Base-by-base conservation (phyloP, 1,139 yeast species). In the Chernovozyma sophiae-reginae region DNA sequence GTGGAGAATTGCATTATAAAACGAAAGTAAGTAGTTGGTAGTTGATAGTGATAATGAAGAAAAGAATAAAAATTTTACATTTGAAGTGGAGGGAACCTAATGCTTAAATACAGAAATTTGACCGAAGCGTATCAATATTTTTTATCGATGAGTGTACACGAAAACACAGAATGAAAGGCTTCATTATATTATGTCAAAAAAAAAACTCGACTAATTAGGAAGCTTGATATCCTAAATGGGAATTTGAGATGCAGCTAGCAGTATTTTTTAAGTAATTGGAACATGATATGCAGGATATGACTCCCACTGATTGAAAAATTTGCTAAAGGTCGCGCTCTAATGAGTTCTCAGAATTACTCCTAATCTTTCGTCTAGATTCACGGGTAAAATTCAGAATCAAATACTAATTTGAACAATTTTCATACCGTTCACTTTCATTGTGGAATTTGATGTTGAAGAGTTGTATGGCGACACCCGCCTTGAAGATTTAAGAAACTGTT, bases 1-100 rank as follows among this genome's bases (percentile, higher is more conserved):
- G 63, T 62, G 58, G 73, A 58, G 69, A 68, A 69, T 65, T 65
- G 68, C 72, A 65, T 65, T 60, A 39, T 51, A 45, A 50, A 42
- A 55, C 47, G 62, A 65, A 60, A 49, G n/a, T n/a, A n/a, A n/a
- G n/a, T n/a, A 44, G 65, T 57, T 45, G 47, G 41, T 48, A 53
- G 61, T 37, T 41, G 37, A 14, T 26, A 16, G 12, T 38, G 36
- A 37, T 39, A 34, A 36, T 33, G 38, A 34, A 41, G 37, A 38
- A 36, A 40, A 33, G 36, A 28, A n/a, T 25, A 7, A 5, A 27
- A 30, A 25, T 4, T 32, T 15, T 24, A 16, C 3, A 7, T 14
- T 17, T 28, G 17, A 27, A 14, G 17, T n/a, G n/a, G 30, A 17
- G 34, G 29, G 20, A 34, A 11, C 11, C 17, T 13, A 6, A 26